These are phyloP conservation scores for Hanseniaspora lindneri DNA, from an alignment of 805 yeast species.

Conservation along the genomic window DNA sequence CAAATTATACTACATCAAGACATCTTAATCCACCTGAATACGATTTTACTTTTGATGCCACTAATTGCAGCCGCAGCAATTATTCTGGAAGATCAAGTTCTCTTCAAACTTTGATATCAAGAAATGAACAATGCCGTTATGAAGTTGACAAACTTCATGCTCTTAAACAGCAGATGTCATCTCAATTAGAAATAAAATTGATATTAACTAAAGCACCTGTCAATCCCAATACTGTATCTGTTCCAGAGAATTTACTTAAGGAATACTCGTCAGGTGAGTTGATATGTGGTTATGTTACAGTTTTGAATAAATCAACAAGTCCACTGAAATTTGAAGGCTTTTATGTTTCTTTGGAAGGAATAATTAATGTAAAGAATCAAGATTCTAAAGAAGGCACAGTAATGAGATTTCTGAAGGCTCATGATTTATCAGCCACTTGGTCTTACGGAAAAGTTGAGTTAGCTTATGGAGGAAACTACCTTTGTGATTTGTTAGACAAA, in stretches of 20 bases:
- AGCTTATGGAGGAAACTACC: slow-evolving; percentile 28
- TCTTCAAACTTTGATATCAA: background rate
- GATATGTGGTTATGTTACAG: slow-evolving; percentile 38
- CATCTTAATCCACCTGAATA: background rate
- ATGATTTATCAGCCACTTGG: slow-evolving; percentile 43
- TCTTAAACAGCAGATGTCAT: slow-evolving; percentile 19
- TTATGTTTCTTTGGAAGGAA: slow-evolving; percentile 46
- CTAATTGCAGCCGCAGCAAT: background rate
- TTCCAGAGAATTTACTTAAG: slow-evolving; percentile 28
- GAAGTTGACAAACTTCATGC: slow-evolving; percentile 22
- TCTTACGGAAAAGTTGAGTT: slow-evolving; percentile 29
- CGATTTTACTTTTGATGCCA: background rate
- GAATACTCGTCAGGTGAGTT: slow-evolving; percentile 48
- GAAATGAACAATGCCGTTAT: slow-evolving; percentile 2
- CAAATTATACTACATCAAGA: background rate
- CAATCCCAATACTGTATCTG: slow-evolving; percentile 20
- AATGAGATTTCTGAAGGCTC: slow-evolving; percentile 36
- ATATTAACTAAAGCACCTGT: slow-evolving; percentile 21
- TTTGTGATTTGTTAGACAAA: slow-evolving; percentile 30
- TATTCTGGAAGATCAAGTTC: background rate
- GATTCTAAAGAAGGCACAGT: slow-evolving; percentile 19
- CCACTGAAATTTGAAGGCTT: slow-evolving; percentile 49
- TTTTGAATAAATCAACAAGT: slow-evolving; percentile 33
- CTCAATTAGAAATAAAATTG: slow-evolving; percentile 21
- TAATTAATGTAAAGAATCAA: slow-evolving; percentile 24